Evolutionary conservation across 2,329 filamentous ascomycete species (phyloP).

Genomic region (Saccharata proteae): DNA sequence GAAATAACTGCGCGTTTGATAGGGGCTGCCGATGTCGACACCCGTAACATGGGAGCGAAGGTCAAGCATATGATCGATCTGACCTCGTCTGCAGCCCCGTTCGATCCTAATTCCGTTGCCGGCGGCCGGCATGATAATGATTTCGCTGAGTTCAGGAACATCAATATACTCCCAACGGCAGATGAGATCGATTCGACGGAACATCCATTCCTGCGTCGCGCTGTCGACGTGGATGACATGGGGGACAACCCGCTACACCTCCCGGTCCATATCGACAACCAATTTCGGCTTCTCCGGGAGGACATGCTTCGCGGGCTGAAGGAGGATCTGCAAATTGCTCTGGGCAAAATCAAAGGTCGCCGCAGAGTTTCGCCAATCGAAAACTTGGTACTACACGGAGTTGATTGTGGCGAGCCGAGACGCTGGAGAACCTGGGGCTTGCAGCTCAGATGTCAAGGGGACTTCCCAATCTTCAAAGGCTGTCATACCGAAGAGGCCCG

Average conservation of each 20-base stretch:
- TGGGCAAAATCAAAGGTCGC: constrained; percentile 36
- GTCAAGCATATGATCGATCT: constrained; percentile 27
- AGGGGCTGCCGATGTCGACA: not conserved
- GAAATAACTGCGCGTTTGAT: too few species aligned
- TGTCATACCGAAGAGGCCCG: too few species aligned
- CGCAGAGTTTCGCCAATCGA: constrained; percentile 28
- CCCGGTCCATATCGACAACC: constrained; percentile 50
- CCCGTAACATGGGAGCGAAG: constrained; percentile 42
- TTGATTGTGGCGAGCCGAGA: constrained; percentile 25
- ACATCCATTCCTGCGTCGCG: constrained; percentile 43
- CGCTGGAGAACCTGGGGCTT: constrained; percentile 18
- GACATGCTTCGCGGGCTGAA: constrained; percentile 58
- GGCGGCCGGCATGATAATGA: constrained; percentile 69
- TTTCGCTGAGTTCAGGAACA: constrained; percentile 45
- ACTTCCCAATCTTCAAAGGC: too few species aligned
- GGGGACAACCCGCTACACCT: constrained; percentile 30
- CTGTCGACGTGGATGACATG: constrained; percentile 41
- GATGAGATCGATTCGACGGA: constrained; percentile 49
- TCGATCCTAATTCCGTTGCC: constrained; percentile 20
- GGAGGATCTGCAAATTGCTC: constrained; percentile 44
- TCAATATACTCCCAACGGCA: constrained; percentile 52
- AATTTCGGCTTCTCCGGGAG: constrained; percentile 59
- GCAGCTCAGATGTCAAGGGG: too few species aligned
- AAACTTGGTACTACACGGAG: constrained; percentile 24
- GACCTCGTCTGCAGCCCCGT: constrained; percentile 11